Percentiles rank a stretch among this genome's conserved stretches.
Conservation (phyloP, 1,284 basidiomycete genomes). For the Ustilago tritici region DNA sequence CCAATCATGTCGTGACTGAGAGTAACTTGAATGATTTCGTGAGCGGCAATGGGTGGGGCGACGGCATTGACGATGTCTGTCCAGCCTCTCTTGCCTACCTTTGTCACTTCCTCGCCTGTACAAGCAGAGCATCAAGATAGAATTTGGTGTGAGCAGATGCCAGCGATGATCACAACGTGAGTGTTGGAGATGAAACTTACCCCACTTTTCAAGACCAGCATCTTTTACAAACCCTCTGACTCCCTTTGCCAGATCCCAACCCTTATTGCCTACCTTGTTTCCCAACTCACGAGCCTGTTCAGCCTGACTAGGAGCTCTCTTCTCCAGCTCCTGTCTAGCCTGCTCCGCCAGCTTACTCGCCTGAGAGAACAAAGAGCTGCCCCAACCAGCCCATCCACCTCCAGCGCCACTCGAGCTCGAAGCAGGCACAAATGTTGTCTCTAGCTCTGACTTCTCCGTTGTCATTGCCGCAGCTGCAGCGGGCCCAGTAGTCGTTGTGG, state of each 20-base stretch:
- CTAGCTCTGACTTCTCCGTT: constrained; percentile 67
- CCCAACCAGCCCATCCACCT: constrained; percentile 76
- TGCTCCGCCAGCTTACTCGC: constrained; percentile 67
- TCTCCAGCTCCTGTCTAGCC: constrained; percentile 65
- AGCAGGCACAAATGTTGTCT: constrained; percentile 60
- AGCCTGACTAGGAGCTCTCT: constrained; percentile 53
- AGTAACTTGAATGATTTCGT: constrained; percentile 96
- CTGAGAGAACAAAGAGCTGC: constrained; percentile 73
- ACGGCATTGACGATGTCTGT: constrained; percentile 91
- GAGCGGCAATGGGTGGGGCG: constrained; percentile 95
- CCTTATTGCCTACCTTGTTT: constrained; percentile 44
- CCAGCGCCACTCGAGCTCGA: constrained; percentile 76
- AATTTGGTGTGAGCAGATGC: neutral
- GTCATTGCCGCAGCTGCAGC: constrained; percentile 1
- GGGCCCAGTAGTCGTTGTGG: constrained; percentile 1
- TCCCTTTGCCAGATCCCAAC: constrained; percentile 60
- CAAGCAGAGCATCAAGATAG: neutral
- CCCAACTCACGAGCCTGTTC: constrained; percentile 45
- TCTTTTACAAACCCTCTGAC: constrained; percentile 63
- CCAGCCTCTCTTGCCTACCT: constrained; percentile 62
- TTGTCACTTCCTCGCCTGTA: constrained; percentile 57
- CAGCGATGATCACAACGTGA: neutral
- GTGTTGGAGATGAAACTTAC: neutral
- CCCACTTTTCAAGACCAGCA: constrained; percentile 57
- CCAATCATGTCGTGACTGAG: constrained; percentile 91